A percentile compares a stretch with the other conserved stretches of the same genome.
Evolutionary conservation across 208 protist species (phyloP).

Genomic region (Crithidia bombi): DNA sequence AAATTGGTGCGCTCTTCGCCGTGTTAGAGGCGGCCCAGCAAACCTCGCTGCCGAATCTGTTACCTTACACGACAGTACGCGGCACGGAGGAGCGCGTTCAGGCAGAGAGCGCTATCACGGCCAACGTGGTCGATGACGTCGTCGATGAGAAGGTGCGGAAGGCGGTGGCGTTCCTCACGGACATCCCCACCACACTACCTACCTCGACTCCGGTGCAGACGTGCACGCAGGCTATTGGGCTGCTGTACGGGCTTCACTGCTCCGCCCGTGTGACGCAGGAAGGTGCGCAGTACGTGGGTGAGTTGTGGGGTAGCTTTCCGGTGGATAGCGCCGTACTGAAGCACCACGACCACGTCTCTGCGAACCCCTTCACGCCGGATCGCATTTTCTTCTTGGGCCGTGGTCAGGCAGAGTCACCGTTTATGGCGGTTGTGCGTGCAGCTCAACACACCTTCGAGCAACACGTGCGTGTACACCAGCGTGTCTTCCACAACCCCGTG

Average conservation of each 20-base stretch:
- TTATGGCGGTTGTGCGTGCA: slow-evolving; percentile 37
- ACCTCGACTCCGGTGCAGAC: slow-evolving; percentile 28
- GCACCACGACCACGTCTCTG: neutral
- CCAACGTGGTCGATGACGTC: neutral
- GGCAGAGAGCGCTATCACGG: neutral
- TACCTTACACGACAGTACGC: neutral
- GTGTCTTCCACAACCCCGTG: slow-evolving; percentile 20
- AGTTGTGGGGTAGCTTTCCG: slow-evolving; percentile 28
- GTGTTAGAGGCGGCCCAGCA: neutral
- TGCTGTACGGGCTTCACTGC: slow-evolving; percentile 36
- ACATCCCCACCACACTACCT: slow-evolving; percentile 23
- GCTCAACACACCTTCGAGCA: slow-evolving; percentile 39
- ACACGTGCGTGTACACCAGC: slow-evolving; percentile 37
- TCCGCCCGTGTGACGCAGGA: slow-evolving; percentile 18
- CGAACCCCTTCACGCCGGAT: slow-evolving; percentile 20
- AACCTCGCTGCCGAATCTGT: neutral
- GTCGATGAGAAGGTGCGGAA: neutral
- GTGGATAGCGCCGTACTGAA: slow-evolving; percentile 13
- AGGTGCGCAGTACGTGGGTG: slow-evolving; percentile 11
- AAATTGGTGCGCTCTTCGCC: slow-evolving; percentile 23
- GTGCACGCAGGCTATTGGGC: slow-evolving; percentile 14
- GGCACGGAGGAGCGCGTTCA: neutral
- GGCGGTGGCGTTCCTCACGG: neutral
- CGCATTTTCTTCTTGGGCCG: slow-evolving; percentile 26
- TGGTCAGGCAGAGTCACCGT: slow-evolving; percentile 13